Percentiles rank a stretch among this genome's conserved stretches.
Conservation (phyloP, 108 stramenopile species). For the Conticribra guillardii region DNA sequence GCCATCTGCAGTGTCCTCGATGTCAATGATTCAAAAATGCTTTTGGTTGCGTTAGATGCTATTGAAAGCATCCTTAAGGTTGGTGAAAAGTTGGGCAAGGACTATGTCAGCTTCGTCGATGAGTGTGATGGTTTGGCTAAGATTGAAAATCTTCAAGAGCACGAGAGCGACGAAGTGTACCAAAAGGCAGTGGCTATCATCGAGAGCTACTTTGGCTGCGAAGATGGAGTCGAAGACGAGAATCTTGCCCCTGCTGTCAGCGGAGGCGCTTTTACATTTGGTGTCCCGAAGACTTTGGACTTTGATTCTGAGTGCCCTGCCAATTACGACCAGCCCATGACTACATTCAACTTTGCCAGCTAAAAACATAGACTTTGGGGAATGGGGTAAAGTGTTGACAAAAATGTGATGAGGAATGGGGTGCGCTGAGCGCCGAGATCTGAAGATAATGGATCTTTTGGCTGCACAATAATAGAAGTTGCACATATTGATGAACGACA, state of each 20-base stretch:
- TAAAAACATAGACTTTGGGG: not conserved
- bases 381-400: no score
- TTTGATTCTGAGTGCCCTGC: slow-evolving; percentile 27
- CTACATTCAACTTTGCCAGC: slow-evolving; percentile 26
- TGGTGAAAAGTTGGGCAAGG: slow-evolving; percentile 31
- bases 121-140: slow-evolving; percentile 77
- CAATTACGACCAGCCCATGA: slow-evolving; percentile 26
- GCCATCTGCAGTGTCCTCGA: slow-evolving; percentile 74
- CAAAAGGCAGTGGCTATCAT: slow-evolving; percentile 75
- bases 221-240: slow-evolving; percentile 74
- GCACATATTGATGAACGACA: no score
- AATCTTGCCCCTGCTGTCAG: slow-evolving; percentile 66
- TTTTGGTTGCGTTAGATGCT: slow-evolving; percentile 74
- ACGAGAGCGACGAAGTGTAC: slow-evolving; percentile 79
- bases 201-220: slow-evolving; percentile 80
- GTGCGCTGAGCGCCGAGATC: no score
- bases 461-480: no score
- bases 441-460: no score
- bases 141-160: slow-evolving; percentile 87
- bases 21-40: slow-evolving; percentile 58
- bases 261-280: slow-evolving; percentile 63
- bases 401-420: no score
- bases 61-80: slow-evolving; percentile 72
- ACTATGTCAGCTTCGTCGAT: slow-evolving; percentile 58
- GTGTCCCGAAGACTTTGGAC: slow-evolving; percentile 25